Base-by-base conservation (phyloP, 768 basidiomycete species). In the Suillus hirtellus region DNA sequence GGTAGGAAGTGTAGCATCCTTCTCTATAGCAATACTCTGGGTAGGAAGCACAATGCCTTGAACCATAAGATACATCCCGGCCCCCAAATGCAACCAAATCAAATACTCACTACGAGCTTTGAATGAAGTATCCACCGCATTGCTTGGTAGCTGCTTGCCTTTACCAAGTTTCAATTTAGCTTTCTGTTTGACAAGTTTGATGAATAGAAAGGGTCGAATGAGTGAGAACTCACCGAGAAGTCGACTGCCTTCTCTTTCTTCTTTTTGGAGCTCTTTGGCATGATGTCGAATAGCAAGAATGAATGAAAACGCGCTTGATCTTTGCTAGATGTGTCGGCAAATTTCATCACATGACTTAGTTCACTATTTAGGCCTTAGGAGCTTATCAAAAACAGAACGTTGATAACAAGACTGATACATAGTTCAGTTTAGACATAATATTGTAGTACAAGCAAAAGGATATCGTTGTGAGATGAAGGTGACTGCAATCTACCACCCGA, bases 151-250 rank as follows among this genome's bases (percentile, higher is more conserved):
- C 69, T 90, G 86, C 75, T 96, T 99, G 50, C 93, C 95, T 74
- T 96, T 99, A 42, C 96, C 96, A 58, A 99, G 90, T 76, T 97
- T 99, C 43, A 97, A 82, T 75, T 92, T 98, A 31, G 93, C 88
- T 93, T 95, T 98, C 94, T 98, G 75, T 31, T 38, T 35, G 63
- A 46, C 35, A 15, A 63, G 17, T 53, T 42, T 19, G 34, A 27
- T 17, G 31, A 63, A 44, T 59, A 12, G 63, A 63, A 46, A 49
- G 50, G 11, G 49, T 58, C 40, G 27, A 7, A 24, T n/a, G 54
- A 15, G 47, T n/a, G 40, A 17, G 6, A 53, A 21, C 72, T 79
- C 73, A 92, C 94, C 34, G 87, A 83, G 68, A 98, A 97, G 74
- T 98, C 96, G 53, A 89, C 90, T 2, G 84, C 87, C 73, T 92